Percentiles rank a stretch among this genome's conserved stretches.
Conservation (phyloP, 805 yeast genomes). For the Saturnispora serradocipensis region DNA sequence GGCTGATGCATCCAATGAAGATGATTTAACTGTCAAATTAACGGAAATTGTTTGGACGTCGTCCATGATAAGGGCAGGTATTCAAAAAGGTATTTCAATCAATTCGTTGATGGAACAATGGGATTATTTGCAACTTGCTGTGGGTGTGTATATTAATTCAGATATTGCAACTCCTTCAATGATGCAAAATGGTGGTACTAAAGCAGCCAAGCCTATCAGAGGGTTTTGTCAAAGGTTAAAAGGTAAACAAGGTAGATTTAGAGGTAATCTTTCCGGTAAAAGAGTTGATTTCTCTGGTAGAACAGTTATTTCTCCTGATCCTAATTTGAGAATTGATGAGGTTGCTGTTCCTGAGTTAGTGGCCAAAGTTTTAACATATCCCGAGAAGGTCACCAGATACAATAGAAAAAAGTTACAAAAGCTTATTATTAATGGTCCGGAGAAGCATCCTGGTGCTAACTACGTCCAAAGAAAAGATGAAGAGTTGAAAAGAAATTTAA, state of each 20-base stretch:
- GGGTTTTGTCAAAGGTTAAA: conserved; percentile 95
- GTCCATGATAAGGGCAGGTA: conserved; percentile 88
- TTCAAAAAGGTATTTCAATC: conserved; percentile 89
- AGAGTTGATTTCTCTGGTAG: conserved; percentile 98
- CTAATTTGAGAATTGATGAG: conserved; percentile 87
- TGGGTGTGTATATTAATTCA: conserved; percentile 95
- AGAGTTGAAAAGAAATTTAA: conserved; percentile 73
- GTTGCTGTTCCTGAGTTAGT: conserved; percentile 98
- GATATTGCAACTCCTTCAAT: conserved; percentile 82
- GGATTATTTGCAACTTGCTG: conserved; percentile 92
- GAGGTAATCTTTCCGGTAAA: conserved; percentile 97
- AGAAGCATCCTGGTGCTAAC: conserved; percentile 92
- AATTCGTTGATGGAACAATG: conserved; percentile 96
- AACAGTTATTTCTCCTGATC: conserved; percentile 98
- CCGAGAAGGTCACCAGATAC: conserved; percentile 87
- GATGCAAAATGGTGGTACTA: conserved; percentile 48
- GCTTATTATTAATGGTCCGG: conserved; percentile 77
- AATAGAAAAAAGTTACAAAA: conserved; percentile 69
- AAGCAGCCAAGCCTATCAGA: conserved; percentile 71
- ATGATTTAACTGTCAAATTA: conserved; percentile 89
- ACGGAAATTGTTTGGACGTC: conserved; percentile 97
- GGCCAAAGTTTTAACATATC: conserved; percentile 91
- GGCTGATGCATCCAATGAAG: conserved; percentile 91
- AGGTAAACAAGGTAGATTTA: conserved; percentile 97
- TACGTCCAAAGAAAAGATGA: conserved; percentile 78